Evolutionary conservation across 1,139 yeast species (phyloP), one percentile per base, ranked within the genome.

Genomic region (Lodderomyces metapsilosis): DNA sequence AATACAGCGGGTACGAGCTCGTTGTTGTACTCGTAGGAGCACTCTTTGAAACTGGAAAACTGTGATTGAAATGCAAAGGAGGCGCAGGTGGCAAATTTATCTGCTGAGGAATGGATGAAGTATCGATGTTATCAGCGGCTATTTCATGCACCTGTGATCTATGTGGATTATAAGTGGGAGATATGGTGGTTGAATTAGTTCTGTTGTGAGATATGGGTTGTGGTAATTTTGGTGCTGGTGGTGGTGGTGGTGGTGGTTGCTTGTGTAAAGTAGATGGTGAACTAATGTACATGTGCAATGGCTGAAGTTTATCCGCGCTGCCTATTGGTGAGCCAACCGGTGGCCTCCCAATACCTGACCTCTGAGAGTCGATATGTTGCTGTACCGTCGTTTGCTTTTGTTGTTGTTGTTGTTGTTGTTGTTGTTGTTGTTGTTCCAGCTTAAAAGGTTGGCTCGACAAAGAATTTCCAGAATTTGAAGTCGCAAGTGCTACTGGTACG

Each of bases 391-490:
- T 12, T 31, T 13, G 28, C 23, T 16, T n/a, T 9, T 16, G 27
- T n/a, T 6, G 24, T 31, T 18, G 16, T 18, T 12, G 40, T 8
- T 31, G n/a, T n/a, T n/a, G 22, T 31, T 13, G 28, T 16, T 16
- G 18, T 9, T 16, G 27, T n/a, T 6, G 24, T 31, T 18, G 16
- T 18, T 12, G 40, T 8, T 31, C 36, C 21, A 11, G 28, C 22
- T 28, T 34, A 17, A 37, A 21, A 22, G 39, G 23, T 32, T 36
- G 39, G 10, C 31, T 25, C 2, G 22, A 34, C 21, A 16, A 16
- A 16, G 22, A 31, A 15, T 40, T 38, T 6, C 20, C 24, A 2
- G 42, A 39, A 11, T 25, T 28, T 3, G 42, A 27, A 13, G 38
- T 18, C n/a, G 17, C 20, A 28, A 28, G 20, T 13, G 30, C 11